Percentiles rank a stretch among this genome's conserved stretches.
Conservation (phyloP, 2,329 filamentous ascomycete species). For the Chaetomium globosum region DNA sequence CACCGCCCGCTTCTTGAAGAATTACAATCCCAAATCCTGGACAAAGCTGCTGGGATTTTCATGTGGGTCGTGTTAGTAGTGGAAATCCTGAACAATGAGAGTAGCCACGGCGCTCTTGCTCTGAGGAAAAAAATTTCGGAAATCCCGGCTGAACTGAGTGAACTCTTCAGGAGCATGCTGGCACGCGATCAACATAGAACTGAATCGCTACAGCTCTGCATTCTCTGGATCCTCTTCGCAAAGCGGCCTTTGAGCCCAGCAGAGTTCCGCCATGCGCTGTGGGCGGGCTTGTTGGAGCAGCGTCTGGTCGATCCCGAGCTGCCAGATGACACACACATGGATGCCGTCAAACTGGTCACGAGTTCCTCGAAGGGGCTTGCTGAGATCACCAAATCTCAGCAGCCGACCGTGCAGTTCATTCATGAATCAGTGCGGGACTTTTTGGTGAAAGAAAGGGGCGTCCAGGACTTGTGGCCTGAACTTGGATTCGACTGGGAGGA, state of each 20-base stretch:
- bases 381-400: too few species aligned
- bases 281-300: constrained; percentile 7
- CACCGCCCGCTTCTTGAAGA: constrained; percentile 20
- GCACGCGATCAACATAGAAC: neutral
- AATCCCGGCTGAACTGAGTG: constrained; percentile 45
- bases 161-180: constrained; percentile 50
- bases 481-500: too few species aligned
- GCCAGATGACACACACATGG: neutral
- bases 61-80: constrained; percentile 47
- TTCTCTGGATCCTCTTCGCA: constrained; percentile 15
- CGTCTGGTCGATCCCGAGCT: neutral
- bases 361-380: too few species aligned
- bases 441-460: too few species aligned
- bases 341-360: too few species aligned
- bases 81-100: constrained; percentile 42
- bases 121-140: constrained; percentile 40
- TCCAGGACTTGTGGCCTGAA: too few species aligned
- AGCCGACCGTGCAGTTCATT: too few species aligned
- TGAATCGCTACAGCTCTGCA: constrained; percentile 8
- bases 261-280: constrained; percentile 10
- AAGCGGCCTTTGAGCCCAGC: constrained; percentile 1
- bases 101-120: constrained; percentile 36
- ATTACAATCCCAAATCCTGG: constrained; percentile 37
- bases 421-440: too few species aligned
- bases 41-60: constrained; percentile 46